These are phyloP conservation scores for Metschnikowia amazonensis DNA, from an alignment of 805 yeast genomes.

Conservation along the genomic window DNA sequence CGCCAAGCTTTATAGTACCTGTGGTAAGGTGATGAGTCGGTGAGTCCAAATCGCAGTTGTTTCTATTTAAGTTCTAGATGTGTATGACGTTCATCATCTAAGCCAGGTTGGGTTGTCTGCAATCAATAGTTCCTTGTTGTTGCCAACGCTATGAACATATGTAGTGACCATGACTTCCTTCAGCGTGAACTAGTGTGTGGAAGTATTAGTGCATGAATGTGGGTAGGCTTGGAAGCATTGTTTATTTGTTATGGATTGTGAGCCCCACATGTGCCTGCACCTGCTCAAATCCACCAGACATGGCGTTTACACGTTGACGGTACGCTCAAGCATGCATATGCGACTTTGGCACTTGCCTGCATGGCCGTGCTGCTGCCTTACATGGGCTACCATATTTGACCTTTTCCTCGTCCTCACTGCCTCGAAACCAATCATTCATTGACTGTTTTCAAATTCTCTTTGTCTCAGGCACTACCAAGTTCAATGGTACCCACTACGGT, in stretches of 20 bases:
- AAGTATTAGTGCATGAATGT: background rate
- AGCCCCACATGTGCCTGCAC: background rate
- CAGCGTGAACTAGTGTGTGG: background rate
- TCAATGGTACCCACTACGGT: conserved; percentile 10
- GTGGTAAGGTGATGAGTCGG: too few relatives aligned
- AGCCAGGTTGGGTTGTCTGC: conserved; percentile 13
- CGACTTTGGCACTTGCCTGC: background rate
- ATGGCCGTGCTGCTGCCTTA: background rate
- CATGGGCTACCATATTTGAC: too few relatives aligned
- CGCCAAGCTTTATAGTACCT: too few relatives aligned
- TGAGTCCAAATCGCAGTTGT: too few relatives aligned
- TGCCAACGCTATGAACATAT: conserved; percentile 6
- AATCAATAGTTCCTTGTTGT: background rate
- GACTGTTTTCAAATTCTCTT: conserved; percentile 6
- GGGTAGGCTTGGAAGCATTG: too few relatives aligned
- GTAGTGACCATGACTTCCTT: conserved; percentile 1
- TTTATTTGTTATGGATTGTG: too few relatives aligned
- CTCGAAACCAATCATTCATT: background rate
- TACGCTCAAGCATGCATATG: background rate
- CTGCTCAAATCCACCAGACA: too few relatives aligned
- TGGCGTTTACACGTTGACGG: background rate
- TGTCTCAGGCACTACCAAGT: conserved; percentile 11
- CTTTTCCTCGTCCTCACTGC: too few relatives aligned
- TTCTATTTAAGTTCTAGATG: too few relatives aligned
- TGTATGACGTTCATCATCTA: conserved; percentile 14